Percentiles rank a stretch among this genome's conserved stretches.
Conservation (phyloP, 805 yeast species). For the Hanseniaspora guilliermondii region DNA sequence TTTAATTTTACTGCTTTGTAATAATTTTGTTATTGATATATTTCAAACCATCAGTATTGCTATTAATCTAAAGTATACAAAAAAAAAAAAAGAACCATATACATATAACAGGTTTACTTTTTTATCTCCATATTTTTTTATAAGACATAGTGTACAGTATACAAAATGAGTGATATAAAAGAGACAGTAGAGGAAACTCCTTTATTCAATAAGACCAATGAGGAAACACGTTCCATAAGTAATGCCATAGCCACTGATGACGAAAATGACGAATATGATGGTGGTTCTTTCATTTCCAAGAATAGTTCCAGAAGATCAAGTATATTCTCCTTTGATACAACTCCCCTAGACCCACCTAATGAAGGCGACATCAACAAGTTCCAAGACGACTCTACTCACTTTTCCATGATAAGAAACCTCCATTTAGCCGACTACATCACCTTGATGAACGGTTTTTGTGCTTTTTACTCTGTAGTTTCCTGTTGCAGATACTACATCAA, state of each 20-base stretch:
- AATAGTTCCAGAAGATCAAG: constrained; percentile 46
- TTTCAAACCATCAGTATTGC: too few species aligned
- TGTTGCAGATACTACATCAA: constrained; percentile 69
- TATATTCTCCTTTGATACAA: constrained; percentile 37
- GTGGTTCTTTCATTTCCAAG: constrained; percentile 18
- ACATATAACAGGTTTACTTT: too few species aligned
- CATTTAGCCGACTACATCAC: constrained; percentile 97
- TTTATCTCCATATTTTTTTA: too few species aligned
- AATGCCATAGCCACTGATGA: constrained; percentile 12
- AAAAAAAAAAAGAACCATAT: too few species aligned
- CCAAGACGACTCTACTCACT: constrained; percentile 71
- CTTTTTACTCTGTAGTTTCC: constrained; percentile 79
- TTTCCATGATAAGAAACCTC: constrained; percentile 70
- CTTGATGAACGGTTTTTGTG: constrained; percentile 83
- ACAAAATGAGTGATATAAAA: too few species aligned
- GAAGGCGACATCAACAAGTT: constrained; percentile 66
- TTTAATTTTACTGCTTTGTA: too few species aligned
- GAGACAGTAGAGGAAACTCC: too few species aligned
- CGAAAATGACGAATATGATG: constrained; percentile 2
- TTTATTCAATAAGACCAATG: neutral
- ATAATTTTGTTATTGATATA: too few species aligned
- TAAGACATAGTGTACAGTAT: too few species aligned
- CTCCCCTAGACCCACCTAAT: constrained; percentile 63
- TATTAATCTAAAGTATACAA: too few species aligned
- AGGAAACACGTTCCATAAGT: neutral